These are phyloP conservation scores for Fusarium keratoplasticum DNA, from an alignment of 2,329 filamentous ascomycete species.

Conservation along the genomic window DNA sequence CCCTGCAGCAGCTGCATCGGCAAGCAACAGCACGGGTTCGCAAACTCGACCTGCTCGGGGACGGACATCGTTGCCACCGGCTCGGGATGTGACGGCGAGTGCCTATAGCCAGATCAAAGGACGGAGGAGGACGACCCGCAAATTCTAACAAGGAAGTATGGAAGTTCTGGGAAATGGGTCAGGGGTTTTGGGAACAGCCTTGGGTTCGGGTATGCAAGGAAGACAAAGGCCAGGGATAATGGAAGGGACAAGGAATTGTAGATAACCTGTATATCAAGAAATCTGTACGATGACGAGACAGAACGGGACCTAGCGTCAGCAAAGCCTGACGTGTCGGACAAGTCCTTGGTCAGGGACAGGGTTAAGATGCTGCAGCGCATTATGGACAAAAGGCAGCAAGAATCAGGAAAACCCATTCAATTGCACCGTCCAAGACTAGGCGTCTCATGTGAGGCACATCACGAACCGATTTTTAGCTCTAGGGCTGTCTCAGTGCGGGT, in stretches of 20 bases:
- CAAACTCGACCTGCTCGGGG: slow-evolving; percentile 11
- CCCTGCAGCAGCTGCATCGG: slow-evolving; percentile 20
- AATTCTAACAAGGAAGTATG: slow-evolving; percentile 27
- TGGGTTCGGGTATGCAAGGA: not conserved
- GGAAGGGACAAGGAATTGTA: not conserved
- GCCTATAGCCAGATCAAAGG: slow-evolving; percentile 42
- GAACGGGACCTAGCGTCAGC: slow-evolving; percentile 20
- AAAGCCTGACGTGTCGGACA: slow-evolving; percentile 5
- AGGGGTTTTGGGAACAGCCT: not conserved
- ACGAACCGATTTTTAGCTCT: slow-evolving; percentile 30
- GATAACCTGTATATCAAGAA: slow-evolving; percentile 14
- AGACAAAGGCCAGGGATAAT: not conserved
- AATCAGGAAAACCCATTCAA: slow-evolving; percentile 11
- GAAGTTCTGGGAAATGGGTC: slow-evolving; percentile 7
- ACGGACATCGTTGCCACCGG: slow-evolving; percentile 34
- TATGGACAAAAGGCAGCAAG: not conserved
- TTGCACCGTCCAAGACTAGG: slow-evolving; percentile 2
- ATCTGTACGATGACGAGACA: slow-evolving; percentile 26
- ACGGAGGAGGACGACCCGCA: slow-evolving; percentile 34
- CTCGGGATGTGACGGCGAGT: slow-evolving; percentile 31
- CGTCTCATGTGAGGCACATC: slow-evolving; percentile 39
- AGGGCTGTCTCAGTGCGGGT: slow-evolving; percentile 24
- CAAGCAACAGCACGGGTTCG: not conserved
- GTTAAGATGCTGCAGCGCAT: not conserved
- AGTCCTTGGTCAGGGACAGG: slow-evolving; percentile 23